Evolutionary conservation across 2,329 filamentous ascomycete genomes (phyloP).

Genomic region (Phialophora tarda): DNA sequence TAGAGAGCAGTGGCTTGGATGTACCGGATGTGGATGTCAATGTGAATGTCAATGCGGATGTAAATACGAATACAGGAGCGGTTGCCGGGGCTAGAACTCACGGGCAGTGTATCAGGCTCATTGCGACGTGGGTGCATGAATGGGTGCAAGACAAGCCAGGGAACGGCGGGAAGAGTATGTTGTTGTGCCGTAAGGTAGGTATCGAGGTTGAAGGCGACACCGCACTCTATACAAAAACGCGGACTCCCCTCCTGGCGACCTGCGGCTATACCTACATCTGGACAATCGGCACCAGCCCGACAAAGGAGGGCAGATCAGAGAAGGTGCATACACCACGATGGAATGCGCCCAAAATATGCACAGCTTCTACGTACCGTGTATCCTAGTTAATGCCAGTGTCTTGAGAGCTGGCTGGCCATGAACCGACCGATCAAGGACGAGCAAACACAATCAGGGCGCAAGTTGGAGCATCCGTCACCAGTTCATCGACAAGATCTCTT

Average conservation of each 20-base stretch:
- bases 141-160: not conserved
- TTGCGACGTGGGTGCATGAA: not conserved
- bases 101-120: not conserved
- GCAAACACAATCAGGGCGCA: not conserved
- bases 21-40: not conserved
- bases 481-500: constrained; percentile 73
- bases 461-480: constrained; percentile 43
- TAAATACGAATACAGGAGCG: not conserved
- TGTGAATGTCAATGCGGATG: no score
- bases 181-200: not conserved
- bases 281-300: not conserved
- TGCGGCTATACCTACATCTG: not conserved
- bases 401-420: not conserved
- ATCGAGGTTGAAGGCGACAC: not conserved
- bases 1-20: not conserved
- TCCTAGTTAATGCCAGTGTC: not conserved
- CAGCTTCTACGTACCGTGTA: not conserved
- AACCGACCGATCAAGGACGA: not conserved
- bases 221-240: not conserved
- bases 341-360: not conserved
- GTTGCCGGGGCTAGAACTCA: not conserved
- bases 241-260: not conserved
- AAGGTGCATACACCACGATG: not conserved
- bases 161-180: not conserved
- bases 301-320: not conserved